Evolutionary conservation across 495 filamentous ascomycete species (phyloP).

Genomic region (Glonium stellatum): DNA sequence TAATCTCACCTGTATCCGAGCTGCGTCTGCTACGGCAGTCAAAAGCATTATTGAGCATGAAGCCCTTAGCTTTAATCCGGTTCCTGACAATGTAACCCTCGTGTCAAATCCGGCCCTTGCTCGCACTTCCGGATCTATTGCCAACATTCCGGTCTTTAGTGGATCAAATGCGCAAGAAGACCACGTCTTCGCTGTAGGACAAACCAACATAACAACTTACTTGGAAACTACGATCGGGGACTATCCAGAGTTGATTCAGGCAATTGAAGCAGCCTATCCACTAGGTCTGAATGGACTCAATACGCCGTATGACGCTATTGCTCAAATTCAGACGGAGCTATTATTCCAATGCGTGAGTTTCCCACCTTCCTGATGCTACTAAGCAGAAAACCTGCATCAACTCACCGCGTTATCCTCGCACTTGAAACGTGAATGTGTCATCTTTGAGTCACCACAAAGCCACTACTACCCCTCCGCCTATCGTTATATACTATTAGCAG

Average conservation of each 20-base stretch:
- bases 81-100: neutral
- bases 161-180: neutral
- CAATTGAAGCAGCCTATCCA: no score
- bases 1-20: neutral
- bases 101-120: neutral
- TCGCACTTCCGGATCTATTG: neutral
- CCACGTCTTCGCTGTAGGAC: neutral
- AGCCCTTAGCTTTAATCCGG: neutral
- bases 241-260: no score
- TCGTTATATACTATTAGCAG: no score
- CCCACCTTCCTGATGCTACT: neutral
- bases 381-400: no score
- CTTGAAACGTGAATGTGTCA: no score
- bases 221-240: no score
- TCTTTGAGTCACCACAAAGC: no score
- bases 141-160: neutral
- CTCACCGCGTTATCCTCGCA: no score
- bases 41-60: neutral
- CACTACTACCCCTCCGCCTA: no score
- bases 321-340: neutral
- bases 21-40: neutral
- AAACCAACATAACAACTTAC: no score
- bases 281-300: no score
- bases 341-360: neutral
- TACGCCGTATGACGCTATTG: neutral